Base-by-base conservation (phyloP, 306 rosid species). In the Inga oerstediana region DNA sequence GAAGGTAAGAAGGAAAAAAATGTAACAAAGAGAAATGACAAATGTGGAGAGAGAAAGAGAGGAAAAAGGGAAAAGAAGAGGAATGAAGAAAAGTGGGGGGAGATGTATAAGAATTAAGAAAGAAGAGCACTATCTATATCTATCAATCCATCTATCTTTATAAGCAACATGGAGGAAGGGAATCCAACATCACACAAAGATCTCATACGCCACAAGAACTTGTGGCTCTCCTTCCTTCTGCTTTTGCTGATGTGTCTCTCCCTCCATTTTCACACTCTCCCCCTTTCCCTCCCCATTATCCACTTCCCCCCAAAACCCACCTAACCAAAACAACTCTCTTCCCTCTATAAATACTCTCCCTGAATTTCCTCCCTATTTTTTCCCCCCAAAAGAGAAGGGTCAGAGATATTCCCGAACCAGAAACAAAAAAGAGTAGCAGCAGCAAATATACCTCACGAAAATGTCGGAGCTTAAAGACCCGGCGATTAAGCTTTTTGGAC, bases 101-200 rank as follows among this genome's bases (percentile, higher is more conserved):
- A 80, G 86, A 87, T 88, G 17, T n/a, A n/a, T n/a, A n/a, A n/a
- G n/a, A n/a, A 3, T 24, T 3, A 61, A 22, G 37, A 24, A 4
- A n/a, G 4, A 20, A n/a, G 65, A 58, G 66, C 66, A 59, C 54
- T 10, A 49, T 10, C 12, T 2, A 12, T 34, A 46, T 49, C 19
- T 49, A 49, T 3, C 32, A 2, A 56, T n/a, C 12, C 3, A 20
- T 58, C 89, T 80, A 87, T 92, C 98, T 88, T 90, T 88, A 79
- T 27, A 82, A 86, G 83, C 83, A 85, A 85, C 85, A 91, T 10
- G 79, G 87, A 76, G 88, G 30, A 58, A 7, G 64, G 90, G 96
- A 92, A 91, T 90, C 94, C 91, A 90, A 89, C 93, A 82, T 89
- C 91, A 84, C 85, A 77, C 90, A 69, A 88, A 91, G 92, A 92